A percentile compares a stretch with the other conserved stretches of the same genome.
phyloP scores from a whole-genome alignment of 306 rosid species.

The Pyrus bretschneideri region DNA sequence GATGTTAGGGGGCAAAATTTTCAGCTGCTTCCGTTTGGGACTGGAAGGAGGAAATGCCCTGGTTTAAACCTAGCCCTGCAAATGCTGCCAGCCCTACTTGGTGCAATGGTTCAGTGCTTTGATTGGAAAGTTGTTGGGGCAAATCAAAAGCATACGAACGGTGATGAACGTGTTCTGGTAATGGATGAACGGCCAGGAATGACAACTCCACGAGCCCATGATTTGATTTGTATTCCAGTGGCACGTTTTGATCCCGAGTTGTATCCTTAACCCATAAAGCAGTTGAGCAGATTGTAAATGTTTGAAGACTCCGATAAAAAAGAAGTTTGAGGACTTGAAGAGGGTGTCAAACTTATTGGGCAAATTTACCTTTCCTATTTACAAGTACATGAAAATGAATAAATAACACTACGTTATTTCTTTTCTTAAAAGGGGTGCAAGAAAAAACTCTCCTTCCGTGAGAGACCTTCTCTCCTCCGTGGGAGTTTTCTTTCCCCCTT shows the following conservation, averaged over 20 bases:
- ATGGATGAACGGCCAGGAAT: conserved; percentile 38
- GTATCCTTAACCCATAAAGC: background rate
- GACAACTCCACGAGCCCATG: conserved; percentile 27
- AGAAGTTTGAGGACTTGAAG: background rate
- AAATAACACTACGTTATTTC: too few relatives aligned
- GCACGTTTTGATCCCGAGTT: background rate
- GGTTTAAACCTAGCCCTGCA: conserved; percentile 34
- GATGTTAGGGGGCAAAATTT: conserved; percentile 36
- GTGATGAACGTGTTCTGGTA: conserved; percentile 5
- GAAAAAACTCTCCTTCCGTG: too few relatives aligned
- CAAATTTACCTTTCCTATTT: too few relatives aligned
- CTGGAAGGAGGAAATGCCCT: conserved; percentile 51
- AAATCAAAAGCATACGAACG: background rate
- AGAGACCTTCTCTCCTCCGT: too few relatives aligned
- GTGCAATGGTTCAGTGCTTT: conserved; percentile 43
- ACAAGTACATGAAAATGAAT: too few relatives aligned
- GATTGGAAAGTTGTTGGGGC: conserved; percentile 29
- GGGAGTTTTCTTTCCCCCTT: too few relatives aligned
- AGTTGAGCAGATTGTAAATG: background rate
- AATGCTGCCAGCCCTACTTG: conserved; percentile 32
- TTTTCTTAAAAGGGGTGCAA: too few relatives aligned
- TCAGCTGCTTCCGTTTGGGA: conserved; percentile 40
- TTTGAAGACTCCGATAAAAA: background rate
- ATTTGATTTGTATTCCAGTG: conserved; percentile 33
- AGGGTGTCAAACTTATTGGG: background rate